These are phyloP conservation scores for Lactuca sativa DNA, from an alignment of 129 eudicot genomes.

Conservation along the genomic window DNA sequence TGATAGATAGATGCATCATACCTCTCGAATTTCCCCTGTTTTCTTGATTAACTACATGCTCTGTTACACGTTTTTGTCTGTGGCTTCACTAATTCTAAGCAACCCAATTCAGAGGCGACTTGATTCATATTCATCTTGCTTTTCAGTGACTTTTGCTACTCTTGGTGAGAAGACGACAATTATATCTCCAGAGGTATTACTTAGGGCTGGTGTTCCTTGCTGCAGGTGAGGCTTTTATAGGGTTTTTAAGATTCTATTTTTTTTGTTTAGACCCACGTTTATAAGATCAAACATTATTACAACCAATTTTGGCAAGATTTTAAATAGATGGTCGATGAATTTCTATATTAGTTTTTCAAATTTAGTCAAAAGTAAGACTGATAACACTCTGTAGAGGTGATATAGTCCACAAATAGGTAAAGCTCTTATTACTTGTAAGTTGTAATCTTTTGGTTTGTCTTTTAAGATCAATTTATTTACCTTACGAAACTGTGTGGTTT, in stretches of 20 bases:
- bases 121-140: background rate
- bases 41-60: conserved; percentile 9
- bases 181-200: conserved; percentile 88
- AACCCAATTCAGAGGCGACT: background rate
- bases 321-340: background rate
- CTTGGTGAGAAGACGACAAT: conserved; percentile 93
- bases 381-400: no score
- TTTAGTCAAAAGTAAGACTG: background rate
- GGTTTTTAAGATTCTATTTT: background rate
- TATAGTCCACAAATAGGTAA: background rate
- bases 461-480: background rate
- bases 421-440: background rate
- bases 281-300: background rate
- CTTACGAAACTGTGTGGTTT: conserved; percentile 1
- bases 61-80: conserved; percentile 14
- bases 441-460: background rate
- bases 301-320: conserved; percentile 3
- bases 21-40: conserved; percentile 15
- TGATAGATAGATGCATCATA: background rate
- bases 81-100: background rate
- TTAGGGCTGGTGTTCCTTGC: conserved; percentile 84
- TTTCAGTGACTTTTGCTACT: conserved; percentile 72
- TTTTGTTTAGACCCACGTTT: background rate
- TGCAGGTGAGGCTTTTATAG: conserved; percentile 56
- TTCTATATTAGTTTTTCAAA: background rate